A percentile compares a stretch with the other conserved stretches of the same genome.
Conservation (phyloP, 1,284 basidiomycete species). For the Trametes polyzona region DNA sequence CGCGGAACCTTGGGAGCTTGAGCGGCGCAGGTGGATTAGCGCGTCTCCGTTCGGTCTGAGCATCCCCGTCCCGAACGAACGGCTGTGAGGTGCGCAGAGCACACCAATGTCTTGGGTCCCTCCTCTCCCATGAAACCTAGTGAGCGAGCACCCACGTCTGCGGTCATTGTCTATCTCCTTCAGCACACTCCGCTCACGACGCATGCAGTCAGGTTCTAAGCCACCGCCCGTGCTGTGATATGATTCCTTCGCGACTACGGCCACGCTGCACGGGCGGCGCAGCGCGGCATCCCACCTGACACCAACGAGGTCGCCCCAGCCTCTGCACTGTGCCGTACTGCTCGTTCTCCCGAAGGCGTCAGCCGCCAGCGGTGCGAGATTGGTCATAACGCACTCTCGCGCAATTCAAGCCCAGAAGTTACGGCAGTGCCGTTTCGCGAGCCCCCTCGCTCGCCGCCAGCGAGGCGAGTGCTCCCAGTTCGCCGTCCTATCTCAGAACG, state of each 20-base stretch:
- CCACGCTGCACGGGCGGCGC: not conserved
- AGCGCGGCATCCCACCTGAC: constrained; percentile 3
- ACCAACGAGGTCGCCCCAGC: not conserved
- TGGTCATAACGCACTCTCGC: not conserved
- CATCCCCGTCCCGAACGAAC: not conserved
- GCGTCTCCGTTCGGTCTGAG: not conserved
- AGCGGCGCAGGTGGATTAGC: not conserved
- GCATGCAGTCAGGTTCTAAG: not conserved
- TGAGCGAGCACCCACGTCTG: not conserved
- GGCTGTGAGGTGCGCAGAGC: not conserved
- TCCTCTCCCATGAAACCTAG: not conserved
- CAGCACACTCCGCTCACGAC: not conserved
- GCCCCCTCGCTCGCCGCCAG: not conserved
- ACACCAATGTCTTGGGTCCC: not conserved
- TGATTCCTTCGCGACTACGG: not conserved
- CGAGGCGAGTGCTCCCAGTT: not conserved
- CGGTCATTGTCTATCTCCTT: not conserved
- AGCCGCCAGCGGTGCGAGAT: not conserved
- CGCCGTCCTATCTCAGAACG: constrained; percentile 4
- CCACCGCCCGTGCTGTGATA: constrained; percentile 5
- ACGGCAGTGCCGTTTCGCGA: constrained; percentile 8
- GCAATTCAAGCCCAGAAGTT: not conserved
- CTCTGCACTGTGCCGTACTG: not conserved
- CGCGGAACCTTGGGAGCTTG: constrained; percentile 11
- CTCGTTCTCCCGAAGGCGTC: not conserved